Conservation (phyloP, 257 asterid genomes). For the Przewalskia tangutica region DNA sequence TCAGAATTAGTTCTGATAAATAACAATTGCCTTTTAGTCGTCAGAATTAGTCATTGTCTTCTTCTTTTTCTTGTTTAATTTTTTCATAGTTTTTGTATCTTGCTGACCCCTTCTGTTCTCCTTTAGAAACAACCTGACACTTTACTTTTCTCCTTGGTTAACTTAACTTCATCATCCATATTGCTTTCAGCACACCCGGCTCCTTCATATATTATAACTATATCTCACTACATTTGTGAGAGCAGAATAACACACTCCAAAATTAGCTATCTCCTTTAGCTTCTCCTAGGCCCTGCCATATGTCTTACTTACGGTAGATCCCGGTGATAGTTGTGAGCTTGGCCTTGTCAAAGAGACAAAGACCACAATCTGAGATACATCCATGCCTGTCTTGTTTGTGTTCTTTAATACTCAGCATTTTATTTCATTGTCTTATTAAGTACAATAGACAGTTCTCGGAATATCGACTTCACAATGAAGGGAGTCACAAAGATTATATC, state of each 20-base stretch:
- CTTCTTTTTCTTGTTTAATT: too few species aligned
- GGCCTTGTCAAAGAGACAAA: background rate
- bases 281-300: background rate
- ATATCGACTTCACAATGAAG: background rate
- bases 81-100: background rate
- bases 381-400: background rate
- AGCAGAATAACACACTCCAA: background rate
- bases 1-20: too few species aligned
- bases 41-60: background rate
- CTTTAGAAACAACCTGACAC: background rate
- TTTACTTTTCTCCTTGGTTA: background rate
- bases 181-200: background rate
- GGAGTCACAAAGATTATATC: background rate
- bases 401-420: background rate
- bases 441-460: background rate
- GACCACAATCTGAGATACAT: background rate
- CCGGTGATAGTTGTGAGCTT: background rate
- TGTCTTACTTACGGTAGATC: background rate
- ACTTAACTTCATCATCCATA: background rate
- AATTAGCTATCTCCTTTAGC: background rate
- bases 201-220: background rate
- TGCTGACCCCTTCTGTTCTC: background rate
- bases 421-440: background rate
- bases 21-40: background rate
- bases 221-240: background rate